A percentile compares a stretch with the other conserved stretches of the same genome.
These are phyloP conservation scores for sweet orange (Citrus sinensis) DNA, from an alignment of 345 rosid genomes.

Conservation along the genomic window DVS_A1.0 CM039166.1:15334501-15335000, in stretches of 20 bases:
- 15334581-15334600: conserved; percentile 49
- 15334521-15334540: conserved; percentile 49
- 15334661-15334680: not conserved
- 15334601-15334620: conserved; percentile 47
- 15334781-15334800: not conserved
- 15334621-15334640: not conserved
- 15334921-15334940: conserved; percentile 45
- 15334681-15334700: not conserved
- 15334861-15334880: conserved; percentile 24
- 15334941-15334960: conserved; percentile 56
- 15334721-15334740: not conserved
- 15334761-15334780: not conserved
- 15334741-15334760: not conserved
- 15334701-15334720: not conserved
- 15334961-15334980: conserved; percentile 58
- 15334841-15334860: conserved; percentile 43
- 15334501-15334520: conserved; percentile 52
- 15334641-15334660: no score
- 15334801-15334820: conserved; percentile 56
- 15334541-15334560: conserved; percentile 54
- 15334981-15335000: conserved; percentile 46
- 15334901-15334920: conserved; percentile 40
- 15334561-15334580: conserved; percentile 49
- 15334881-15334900: conserved; percentile 41
- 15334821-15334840: conserved; percentile 43